Evolutionary conservation across 1,139 yeast species (phyloP).

Genomic region (Geotrichum klebahnii): DNA sequence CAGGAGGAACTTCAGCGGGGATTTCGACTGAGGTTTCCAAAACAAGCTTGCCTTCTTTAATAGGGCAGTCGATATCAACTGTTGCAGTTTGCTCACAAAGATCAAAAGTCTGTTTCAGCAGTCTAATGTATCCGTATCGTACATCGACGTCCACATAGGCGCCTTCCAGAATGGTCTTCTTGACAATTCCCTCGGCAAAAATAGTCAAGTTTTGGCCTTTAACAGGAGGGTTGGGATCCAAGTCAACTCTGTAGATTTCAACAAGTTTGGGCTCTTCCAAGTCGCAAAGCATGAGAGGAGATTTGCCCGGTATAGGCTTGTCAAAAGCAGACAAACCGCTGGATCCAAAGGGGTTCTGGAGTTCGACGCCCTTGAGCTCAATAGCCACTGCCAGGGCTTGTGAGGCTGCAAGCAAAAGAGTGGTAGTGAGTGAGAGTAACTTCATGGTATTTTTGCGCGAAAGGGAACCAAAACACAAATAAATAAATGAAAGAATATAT

Average conservation of each 20-base stretch:
- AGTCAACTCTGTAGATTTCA: conserved; percentile 53
- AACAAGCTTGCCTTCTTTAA: conserved; percentile 61
- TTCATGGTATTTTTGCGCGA: no score
- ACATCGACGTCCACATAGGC: conserved; percentile 93
- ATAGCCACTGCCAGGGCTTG: no score
- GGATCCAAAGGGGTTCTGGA: no score
- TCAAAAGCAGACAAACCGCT: no score
- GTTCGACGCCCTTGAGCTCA: no score
- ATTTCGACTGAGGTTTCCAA: conserved; percentile 70
- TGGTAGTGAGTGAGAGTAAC: no score
- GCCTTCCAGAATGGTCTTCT: conserved; percentile 62
- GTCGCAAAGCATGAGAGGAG: conserved; percentile 80
- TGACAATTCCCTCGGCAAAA: conserved; percentile 62
- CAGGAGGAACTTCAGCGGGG: conserved; percentile 95
- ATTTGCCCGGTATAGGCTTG: conserved; percentile 69
- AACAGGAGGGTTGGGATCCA: conserved; percentile 83
- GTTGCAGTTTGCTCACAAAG: conserved; percentile 73
- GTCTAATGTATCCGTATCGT: conserved; percentile 80
- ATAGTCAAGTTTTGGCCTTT: conserved; percentile 78
- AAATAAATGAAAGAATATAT: no score
- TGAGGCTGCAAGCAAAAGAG: no score
- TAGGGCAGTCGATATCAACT: conserved; percentile 74
- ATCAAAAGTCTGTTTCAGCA: conserved; percentile 81
- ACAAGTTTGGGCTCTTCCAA: conserved; percentile 57
- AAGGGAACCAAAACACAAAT: no score